phyloP scores from a whole-genome alignment of 1,284 basidiomycete genomes.

The Singerocomus rubriflavus region DNA sequence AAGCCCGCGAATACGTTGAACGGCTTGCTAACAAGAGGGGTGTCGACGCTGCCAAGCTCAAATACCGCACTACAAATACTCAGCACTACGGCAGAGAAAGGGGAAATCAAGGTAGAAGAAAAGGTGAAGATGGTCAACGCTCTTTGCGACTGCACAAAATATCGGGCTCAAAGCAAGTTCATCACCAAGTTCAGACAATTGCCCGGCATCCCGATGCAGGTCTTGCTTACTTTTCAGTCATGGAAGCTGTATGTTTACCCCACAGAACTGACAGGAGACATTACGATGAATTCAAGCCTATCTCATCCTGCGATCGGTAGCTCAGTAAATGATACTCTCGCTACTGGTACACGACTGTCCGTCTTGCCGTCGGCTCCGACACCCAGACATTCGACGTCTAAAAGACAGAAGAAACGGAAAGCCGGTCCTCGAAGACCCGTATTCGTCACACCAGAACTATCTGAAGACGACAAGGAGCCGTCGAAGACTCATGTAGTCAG shows the following conservation, averaged over 20 bases:
- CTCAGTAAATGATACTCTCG: neutral
- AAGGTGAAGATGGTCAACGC: neutral
- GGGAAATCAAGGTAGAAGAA: neutral
- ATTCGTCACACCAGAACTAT: constrained; percentile 10
- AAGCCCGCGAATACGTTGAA: neutral
- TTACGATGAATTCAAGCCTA: neutral
- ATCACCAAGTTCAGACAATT: neutral
- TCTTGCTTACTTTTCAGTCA: constrained; percentile 2
- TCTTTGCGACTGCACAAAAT: neutral
- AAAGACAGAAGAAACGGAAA: constrained; percentile 24
- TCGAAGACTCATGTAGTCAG: neutral
- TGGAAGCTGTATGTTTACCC: neutral
- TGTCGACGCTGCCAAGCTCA: constrained; percentile 6
- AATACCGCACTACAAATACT: neutral
- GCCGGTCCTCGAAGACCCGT: constrained; percentile 21
- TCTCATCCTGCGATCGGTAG: neutral
- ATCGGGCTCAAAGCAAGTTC: neutral
- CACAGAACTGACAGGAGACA: constrained; percentile 1
- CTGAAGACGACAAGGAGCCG: constrained; percentile 18
- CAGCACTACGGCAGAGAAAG: neutral
- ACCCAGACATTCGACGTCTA: neutral
- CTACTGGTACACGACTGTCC: neutral
- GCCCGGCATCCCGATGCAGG: constrained; percentile 7
- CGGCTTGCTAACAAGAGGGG: constrained; percentile 1
- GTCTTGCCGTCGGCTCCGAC: neutral